Evolutionary conservation across 257 asterid species (phyloP), one percentile per base, ranked within the genome.

Genomic region (Sherardia arvensis): DNA sequence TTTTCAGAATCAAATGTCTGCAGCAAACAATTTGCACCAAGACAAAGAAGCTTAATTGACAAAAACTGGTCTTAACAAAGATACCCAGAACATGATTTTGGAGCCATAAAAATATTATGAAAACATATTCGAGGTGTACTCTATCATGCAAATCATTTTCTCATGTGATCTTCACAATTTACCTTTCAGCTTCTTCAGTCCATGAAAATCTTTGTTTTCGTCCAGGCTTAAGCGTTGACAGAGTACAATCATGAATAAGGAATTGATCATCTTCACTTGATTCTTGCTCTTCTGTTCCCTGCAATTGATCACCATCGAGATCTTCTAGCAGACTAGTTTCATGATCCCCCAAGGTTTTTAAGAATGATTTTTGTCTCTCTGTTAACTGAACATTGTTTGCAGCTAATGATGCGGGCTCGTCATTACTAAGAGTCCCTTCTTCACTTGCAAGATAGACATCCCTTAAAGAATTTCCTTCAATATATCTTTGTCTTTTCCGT

Each of bases 111-210:
- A 43, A 21, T 26, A 17, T 25, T 29, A 29, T 14, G 38, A 20
- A 2, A 38, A 21, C 18, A 53, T 2, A 47, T 1, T n/a, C 17
- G n/a, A 43, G 20, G n/a, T 68, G 4, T 10, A 48, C 60, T 59
- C 53, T 40, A 28, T 18, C 54, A 21, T 23, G 27, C 43, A 72
- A 53, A 70, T 25, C 22, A 23, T 53, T 25, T 26, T 5, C 30
- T 14, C 23, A 69, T 48, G 69, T 28, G 71, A 70, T 23, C 51
- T 60, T 60, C 48, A 65, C 53, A 55, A 55, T 71, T 63, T 82
- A 92, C 98, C 98, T 87, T 62, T 89, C 99, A 65, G 92, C 86
- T 66, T 78, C 88, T 63, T 92, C 97, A 53, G 88, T 82, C 99
- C 99, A 92, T 10, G 67, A 74, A 81, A 83, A 92, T 77, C 74